Percentiles rank a stretch among this genome's conserved stretches.
Conservation (phyloP, 2,329 filamentous ascomycete genomes). For the Aspergillus jensenii region DNA sequence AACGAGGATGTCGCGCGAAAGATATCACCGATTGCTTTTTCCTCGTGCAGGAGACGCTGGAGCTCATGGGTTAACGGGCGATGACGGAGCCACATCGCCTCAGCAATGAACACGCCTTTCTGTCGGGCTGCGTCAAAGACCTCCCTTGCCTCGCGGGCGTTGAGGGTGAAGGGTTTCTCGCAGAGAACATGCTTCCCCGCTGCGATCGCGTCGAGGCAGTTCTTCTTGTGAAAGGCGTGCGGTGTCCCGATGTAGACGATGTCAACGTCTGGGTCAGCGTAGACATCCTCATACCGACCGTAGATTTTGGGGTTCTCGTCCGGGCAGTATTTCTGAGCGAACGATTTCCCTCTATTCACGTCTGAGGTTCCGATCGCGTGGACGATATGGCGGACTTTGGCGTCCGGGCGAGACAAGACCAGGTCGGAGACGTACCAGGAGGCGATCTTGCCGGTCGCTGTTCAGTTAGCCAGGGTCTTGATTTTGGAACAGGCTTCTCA, state of each 20-base stretch:
- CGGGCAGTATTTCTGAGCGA: too few relatives aligned
- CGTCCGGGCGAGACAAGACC: too few relatives aligned
- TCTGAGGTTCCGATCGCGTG: too few relatives aligned
- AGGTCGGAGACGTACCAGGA: too few relatives aligned
- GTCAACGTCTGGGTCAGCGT: slow-evolving; percentile 70
- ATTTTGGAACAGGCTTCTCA: too few relatives aligned
- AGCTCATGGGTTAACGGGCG: slow-evolving; percentile 75
- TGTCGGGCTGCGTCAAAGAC: slow-evolving; percentile 66
- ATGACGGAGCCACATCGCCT: slow-evolving; percentile 79
- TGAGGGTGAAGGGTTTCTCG: slow-evolving; percentile 81
- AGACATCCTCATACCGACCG: slow-evolving; percentile 54
- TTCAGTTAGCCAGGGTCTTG: too few relatives aligned
- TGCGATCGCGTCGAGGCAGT: slow-evolving; percentile 73
- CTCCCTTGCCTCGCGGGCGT: slow-evolving; percentile 66
- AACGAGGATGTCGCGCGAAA: slow-evolving; percentile 52
- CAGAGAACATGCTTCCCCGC: slow-evolving; percentile 79
- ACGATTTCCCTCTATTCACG: too few relatives aligned
- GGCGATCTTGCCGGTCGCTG: too few relatives aligned
- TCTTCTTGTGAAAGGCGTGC: slow-evolving; percentile 83
- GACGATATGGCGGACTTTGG: too few relatives aligned
- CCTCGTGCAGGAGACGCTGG: slow-evolving; percentile 52
- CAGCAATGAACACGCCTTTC: slow-evolving; percentile 71
- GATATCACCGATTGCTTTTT: slow-evolving; percentile 47
- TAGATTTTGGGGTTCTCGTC: background rate
- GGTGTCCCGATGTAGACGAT: slow-evolving; percentile 82